phyloP scores from a whole-genome alignment of 2,329 filamentous ascomycete species.

The Penicillium sp. region DNA sequence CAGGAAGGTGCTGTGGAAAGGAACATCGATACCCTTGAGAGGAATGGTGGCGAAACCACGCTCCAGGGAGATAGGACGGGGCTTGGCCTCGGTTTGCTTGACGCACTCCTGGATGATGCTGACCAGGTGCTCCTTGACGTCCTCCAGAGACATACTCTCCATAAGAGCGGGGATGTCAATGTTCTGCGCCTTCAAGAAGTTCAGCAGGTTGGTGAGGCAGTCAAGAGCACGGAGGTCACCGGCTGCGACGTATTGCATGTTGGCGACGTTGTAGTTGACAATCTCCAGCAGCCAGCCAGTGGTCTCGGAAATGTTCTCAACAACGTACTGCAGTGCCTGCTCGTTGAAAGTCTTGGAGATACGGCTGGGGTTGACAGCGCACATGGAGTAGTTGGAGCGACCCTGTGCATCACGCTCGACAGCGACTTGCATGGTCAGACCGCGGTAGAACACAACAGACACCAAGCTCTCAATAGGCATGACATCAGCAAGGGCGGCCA shows the following conservation, averaged over 20 bases:
- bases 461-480: constrained; percentile 99
- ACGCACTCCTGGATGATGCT: constrained; percentile 86
- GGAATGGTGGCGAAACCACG: constrained; percentile 96
- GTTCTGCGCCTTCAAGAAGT: constrained; percentile 93
- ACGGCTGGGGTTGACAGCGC: constrained; percentile 93
- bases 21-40: constrained; percentile 92
- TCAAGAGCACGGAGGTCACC: constrained; percentile 59
- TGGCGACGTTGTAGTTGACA: constrained; percentile 81
- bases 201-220: constrained; percentile 68
- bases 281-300: constrained; percentile 96
- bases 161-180: constrained; percentile 93
- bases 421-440: constrained; percentile 9
- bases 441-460: constrained; percentile 97
- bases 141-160: constrained; percentile 74
- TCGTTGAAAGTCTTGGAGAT: constrained; percentile 99
- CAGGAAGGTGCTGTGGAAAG: constrained; percentile 97
- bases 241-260: constrained; percentile 61
- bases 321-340: constrained; percentile 89
- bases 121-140: constrained; percentile 79
- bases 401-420: constrained; percentile 8
- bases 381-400: constrained; percentile 58
- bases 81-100: constrained; percentile 79
- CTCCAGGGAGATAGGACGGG: constrained; percentile 76
- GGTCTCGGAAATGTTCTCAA: constrained; percentile 86
- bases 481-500: constrained; percentile 91